A percentile compares a stretch with the other conserved stretches of the same genome.
phyloP scores from a whole-genome alignment of 331 rosid genomes.

The Quercus lobata region DNA sequence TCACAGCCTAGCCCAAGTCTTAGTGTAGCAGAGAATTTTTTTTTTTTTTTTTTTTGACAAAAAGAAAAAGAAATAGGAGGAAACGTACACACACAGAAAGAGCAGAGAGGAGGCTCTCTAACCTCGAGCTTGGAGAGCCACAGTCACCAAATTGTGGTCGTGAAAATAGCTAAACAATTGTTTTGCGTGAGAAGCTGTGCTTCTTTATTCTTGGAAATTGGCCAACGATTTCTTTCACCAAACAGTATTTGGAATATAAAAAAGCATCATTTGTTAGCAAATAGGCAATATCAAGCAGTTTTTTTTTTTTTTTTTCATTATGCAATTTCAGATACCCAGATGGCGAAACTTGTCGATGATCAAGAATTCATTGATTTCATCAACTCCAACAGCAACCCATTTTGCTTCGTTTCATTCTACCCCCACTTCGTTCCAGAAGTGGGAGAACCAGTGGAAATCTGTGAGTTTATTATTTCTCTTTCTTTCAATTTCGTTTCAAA shows the following conservation, averaged over 20 bases:
- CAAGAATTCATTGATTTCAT: conserved; percentile 29
- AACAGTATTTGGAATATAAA: neutral
- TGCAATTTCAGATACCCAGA: conserved; percentile 45
- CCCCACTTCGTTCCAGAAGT: conserved; percentile 42
- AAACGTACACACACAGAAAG: neutral
- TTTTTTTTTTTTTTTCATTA: conserved; percentile 8
- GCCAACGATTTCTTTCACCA: neutral
- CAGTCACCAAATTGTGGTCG: neutral
- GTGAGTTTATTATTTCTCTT: conserved; percentile 37
- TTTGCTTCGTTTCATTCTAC: conserved; percentile 60
- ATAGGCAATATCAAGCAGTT: too few species aligned
- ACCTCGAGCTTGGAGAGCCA: neutral
- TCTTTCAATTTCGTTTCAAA: neutral
- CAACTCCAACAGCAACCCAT: conserved; percentile 15
- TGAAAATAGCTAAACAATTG: neutral
- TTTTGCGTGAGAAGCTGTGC: neutral
- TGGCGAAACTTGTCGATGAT: conserved; percentile 39
- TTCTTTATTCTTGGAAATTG: neutral
- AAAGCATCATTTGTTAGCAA: neutral
- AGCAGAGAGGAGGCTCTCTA: neutral
- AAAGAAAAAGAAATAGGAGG: neutral
- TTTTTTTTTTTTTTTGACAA: neutral
- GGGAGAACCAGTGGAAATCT: conserved; percentile 49
- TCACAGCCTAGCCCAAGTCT: neutral
- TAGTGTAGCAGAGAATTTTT: neutral